Evolutionary conservation across 441 rosid genomes (phyloP), one percentile per base, ranked within the genome.

Genomic region (Erodium trifolium): DNA sequence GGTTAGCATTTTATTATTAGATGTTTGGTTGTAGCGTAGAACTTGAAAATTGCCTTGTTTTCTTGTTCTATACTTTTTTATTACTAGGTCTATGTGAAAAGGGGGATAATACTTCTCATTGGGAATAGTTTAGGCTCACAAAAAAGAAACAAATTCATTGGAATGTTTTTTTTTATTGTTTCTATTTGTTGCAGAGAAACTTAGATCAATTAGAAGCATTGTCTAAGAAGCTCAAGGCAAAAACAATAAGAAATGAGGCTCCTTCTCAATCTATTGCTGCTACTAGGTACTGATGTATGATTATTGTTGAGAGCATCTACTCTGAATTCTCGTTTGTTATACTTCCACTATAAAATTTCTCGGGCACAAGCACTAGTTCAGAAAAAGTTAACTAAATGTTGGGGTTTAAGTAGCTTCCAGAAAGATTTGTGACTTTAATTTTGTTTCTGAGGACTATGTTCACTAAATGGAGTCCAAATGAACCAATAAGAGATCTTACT

Each of bases 241-340:
- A 88, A 72, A 84, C 96, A 69, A 71, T 86, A 75, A 84, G 97
- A 78, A 75, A 81, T 31, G 96, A 91, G 78, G 87, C 96, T 72
- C 91, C 99, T 79, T 88, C 99, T 69, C 96, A 90, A 73, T 88
- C 97, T 76, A 82, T 86, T 68, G 93, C 97, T n/a, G 97, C 99
- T 51, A 91, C 97, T 2, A 91, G 99, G 99, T 93, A 23, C 76
- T 19, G 27, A 17, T 72, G 0, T 3, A 9, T 69, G 49, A 14
- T 49, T 35, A 57, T 62, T 18, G 2, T 18, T 43, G 39, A 11
- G 27, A 59, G 14, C 0, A 1, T 47, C 19, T 57, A 27, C 19
- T 51, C 12, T 49, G 43, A 47, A 17, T 55, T 8, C 45, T 23
- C 19, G 11, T 68, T 49, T 53, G 5, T 2, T 34, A 34, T 35